Evolutionary conservation across 2,329 filamentous ascomycete genomes (phyloP), one percentile per base, ranked within the genome.

Genomic region (Aureobasidium lini): DNA sequence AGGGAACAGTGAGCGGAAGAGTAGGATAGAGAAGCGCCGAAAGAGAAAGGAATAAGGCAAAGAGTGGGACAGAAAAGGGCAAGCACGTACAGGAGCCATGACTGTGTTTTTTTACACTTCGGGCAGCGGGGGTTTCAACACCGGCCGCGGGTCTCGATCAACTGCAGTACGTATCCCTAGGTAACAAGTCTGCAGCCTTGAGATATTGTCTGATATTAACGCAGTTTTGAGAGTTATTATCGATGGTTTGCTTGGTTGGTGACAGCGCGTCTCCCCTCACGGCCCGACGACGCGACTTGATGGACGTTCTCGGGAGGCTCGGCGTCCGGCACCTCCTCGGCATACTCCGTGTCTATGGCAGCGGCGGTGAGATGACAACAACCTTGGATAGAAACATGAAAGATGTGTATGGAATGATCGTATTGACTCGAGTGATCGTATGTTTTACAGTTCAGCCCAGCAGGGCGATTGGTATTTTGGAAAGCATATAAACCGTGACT

Each of bases 41-140:
- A 40, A 16, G 4, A 39, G 29, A 18, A 29, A 34, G 11, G 43
- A 48, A 48, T 34, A 57, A 57, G 54, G 54, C 42, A 28, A 57
- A 57, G 43, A 48, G 43, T 57, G 43, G 54, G 54, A 60, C 47
- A 47, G 40, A 43, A 34, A 32, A 50, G 31, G 31, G 29, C 9
- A 54, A 18, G 59, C 49, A 60, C 59, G 42, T 56, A 60, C 59
- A 48, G 59, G 59, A 60, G 59, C 59, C 59, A 60, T 60, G 54
- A 32, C 43, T 37, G 36, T 37, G 36, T 31, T 13, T 40, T 40
- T 34, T 57, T 46, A 36, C 31, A 57, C 40, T 57, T 47, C 18
- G 13, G 48, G 34, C 36, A 18, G 13, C 31, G 32, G 28, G 23
- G 48, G 18, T 39, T 29, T 16, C n/a, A 11, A 31, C 13, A 29